Base-by-base conservation (phyloP, 1,139 yeast genomes). In the Blastobotrys serpentis region DNA sequence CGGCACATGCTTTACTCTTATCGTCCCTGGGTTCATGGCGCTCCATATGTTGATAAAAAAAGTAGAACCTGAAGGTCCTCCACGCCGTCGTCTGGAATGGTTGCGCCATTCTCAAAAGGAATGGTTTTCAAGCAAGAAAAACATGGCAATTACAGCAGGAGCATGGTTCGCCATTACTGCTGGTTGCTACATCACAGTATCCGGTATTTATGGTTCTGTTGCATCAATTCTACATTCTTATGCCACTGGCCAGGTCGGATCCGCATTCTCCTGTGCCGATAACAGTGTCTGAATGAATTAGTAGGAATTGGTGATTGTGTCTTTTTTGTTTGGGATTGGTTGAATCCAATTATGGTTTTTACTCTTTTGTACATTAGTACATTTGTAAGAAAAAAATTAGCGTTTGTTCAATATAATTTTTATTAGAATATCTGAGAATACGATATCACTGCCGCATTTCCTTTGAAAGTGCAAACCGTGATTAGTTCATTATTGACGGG, bases 181-280 rank as follows among this genome's bases (percentile, higher is more conserved):
- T 16, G 50, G 50, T 4, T 14, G 18, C 22, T 47, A 44, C 40
- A 37, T 47, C 17, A 39, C 44, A 1, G 48, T 44, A 1, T 40
- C 50, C n/a, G 50, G 50, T 2, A 22, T 34, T 13, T 47, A 47
- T 29, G 48, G 45, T 4, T 40, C 50, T 1, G 33, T 47, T 8
- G 42, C 22, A 4, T 39, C 47, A 11, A 47, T 47, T 44, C 16
- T 40, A 14, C 23, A 25, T 7, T 40, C 34, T 3, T 47, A 40
- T 26, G 44, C 42, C 2, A 8, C 37, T 2, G 50, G 48, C 48
- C 2, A 13, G 39, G 13, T 40, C n/a, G n/a, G n/a, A n/a, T n/a
- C n/a, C n/a, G n/a, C 44, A 1, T 47, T 47, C 19, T 38, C 47
- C 4, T 46, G 48, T 21, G 39, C 43, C 11, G 41, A 30, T 22